Evolutionary conservation across 2,329 filamentous ascomycete genomes (phyloP), one percentile per base, ranked within the genome.

Genomic region (Arthrobotrys pseudoclavata): DNA sequence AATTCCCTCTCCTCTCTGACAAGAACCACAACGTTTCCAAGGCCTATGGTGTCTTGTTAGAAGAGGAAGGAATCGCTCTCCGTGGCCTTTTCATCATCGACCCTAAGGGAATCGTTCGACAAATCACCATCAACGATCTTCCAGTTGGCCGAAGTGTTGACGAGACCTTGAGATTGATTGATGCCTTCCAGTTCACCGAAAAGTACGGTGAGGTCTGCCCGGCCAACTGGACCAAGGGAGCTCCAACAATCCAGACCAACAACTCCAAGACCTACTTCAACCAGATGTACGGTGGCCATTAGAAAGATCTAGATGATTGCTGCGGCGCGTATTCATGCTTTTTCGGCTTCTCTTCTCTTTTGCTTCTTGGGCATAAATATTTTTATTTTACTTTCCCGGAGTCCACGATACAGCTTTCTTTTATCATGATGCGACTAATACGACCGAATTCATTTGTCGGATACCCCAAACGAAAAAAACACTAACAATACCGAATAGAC

Each of bases 31-130:
- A 86, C 82, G 86, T 91, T 80, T 86, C 87, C 72, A 87, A 87
- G 81, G 87, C 86, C 83, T 91, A 90, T 82, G 89, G 89, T 75
- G 89, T 91, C 9, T 84, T 91, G 80, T 85, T 90, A 71, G 89
- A 90, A 83, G 87, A 90, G 22, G 87, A 89, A 82, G 89, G 89
- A 40, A 86, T 90, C 75, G 88, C 89, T 12, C 86, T 91, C 74
- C 86, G 89, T 22, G 89, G 89, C 3, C 85, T 90, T 53, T 91
- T 91, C 85, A 86, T 91, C 84, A 90, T 91, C 81, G 89, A 91
- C 82, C 88, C 89, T 76, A 87, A 88, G 83, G 89, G 89, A 69
- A 83, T 86, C 29, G 84, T 91, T 26, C 84, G 89, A 79, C 88
- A 85, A 85, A 89, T 90, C 83, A 90, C 89, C 79, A 85, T 90